Evolutionary conservation across 169 alveolate species (phyloP), one percentile per base, ranked within the genome.

Genomic region (Cryptosporidium bovis): DNA sequence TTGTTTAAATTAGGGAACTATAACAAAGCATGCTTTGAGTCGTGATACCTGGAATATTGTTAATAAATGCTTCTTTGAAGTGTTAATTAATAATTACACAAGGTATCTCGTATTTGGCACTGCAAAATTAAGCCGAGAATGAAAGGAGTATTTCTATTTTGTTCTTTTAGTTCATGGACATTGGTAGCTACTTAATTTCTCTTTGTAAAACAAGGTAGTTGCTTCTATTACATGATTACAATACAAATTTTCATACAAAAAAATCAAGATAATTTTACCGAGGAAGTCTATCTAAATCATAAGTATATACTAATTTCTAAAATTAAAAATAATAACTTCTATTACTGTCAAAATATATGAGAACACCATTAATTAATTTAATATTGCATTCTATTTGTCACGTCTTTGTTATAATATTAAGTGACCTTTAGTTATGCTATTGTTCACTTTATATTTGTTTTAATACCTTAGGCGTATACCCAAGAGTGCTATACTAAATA

Each of bases 201-300:
- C 27, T 7, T 48, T 51, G 12, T 51, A 20, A 16, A 29, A 5
- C 18, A 1, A 34, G 12, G 64, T 40, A 77, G 87, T 60, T 60
- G 24, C 87, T 77, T 77, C 87, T 77, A 77, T 77, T 60, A 71
- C 87, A 33, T 71, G 87, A 16, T 60, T 27, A 77, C 87, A 77
- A 16, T 53, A 34, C 27, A 24, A 24, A 24, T 24, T 24, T 24
- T 24, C 27, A 24, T 24, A 24, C 27, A 24, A 24, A 24, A 24
- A 24, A 24, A 24, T 24, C 27, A 24, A 24, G 27, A 24, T 24
- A 24, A 24, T 24, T 24, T 24, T 24, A 24, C 27, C 0, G 27
- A 24, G 0, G 27, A 24, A 24, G 27, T 24, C 27, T 24, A 24
- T 24, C 27, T 24, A 24, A 24, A 24, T 24, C 27, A 24, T 24